Evolutionary conservation across 2,329 filamentous ascomycete species (phyloP), one percentile per base, ranked within the genome.

Genomic region (Fusarium liriodendri): DNA sequence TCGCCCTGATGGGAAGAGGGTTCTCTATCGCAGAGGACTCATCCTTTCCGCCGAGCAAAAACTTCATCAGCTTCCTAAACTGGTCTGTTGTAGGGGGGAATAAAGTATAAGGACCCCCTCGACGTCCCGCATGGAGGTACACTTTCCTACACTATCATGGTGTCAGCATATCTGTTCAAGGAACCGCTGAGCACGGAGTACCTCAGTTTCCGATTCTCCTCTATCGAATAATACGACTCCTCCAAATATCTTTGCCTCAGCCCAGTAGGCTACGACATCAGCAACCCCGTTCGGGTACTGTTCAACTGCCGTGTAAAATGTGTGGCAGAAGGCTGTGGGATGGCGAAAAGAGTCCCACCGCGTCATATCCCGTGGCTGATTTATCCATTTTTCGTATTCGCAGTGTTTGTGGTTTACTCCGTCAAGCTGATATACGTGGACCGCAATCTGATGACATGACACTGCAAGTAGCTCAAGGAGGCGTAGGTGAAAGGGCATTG

Each of bases 261-360:
- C 62, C 71, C 70, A 73, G n/a, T 71, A 71, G 4, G 25, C 67
- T n/a, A 59, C 70, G 8, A 35, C 38, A 42, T 69, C 58, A 5
- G 62, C 64, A 10, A 63, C 5, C 0, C 67, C 67, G 10, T 59
- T 33, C 1, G 64, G 67, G 18, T 71, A 74, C 3, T 67, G 54
- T 0, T 71, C 58, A 20, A n/a, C 25, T 27, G 52, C 38, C 4
- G 35, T 42, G 2, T 68, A 69, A 3, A 58, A 59, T 6, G 42
- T 20, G 37, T 65, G 38, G 20, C 45, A 25, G 38, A 69, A 71
- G 4, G 38, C 66, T 2, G 47, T 61, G 5, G 61, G 66, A 9
- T 64, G 18, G 1, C 57, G 66, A 32, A 57, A 66, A 6, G 66
- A 64, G 22, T 70, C 59, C 60, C 60, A 64, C 0, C 8, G 47